These are phyloP conservation scores for Galium porrigens DNA, from an alignment of 305 asterid genomes.

Conservation along the genomic window DNA sequence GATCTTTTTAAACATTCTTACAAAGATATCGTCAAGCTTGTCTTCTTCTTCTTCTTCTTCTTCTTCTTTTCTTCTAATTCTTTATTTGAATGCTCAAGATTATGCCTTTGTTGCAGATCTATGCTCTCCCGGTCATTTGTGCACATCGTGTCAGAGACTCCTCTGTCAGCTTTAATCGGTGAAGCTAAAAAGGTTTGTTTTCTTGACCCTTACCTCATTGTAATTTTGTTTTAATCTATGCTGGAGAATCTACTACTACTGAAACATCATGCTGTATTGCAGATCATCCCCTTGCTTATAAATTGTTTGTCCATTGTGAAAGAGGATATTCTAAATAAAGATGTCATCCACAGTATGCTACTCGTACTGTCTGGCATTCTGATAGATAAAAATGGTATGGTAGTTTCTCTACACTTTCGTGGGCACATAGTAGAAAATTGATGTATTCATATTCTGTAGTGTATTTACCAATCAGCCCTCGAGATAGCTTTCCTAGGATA, in stretches of 20 bases:
- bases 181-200: constrained; percentile 63
- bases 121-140: constrained; percentile 65
- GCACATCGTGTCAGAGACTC: constrained; percentile 62
- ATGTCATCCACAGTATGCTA: constrained; percentile 45
- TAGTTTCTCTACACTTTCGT: background rate
- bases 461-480: background rate
- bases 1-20: background rate
- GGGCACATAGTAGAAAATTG: background rate
- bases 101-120: constrained; percentile 30
- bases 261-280: constrained; percentile 23
- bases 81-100: constrained; percentile 4
- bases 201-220: background rate
- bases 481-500: background rate
- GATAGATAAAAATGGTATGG: constrained; percentile 62
- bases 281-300: constrained; percentile 63
- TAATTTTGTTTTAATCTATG: background rate
- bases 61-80: background rate
- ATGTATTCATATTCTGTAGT: background rate
- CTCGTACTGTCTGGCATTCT: constrained; percentile 66
- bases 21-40: background rate
- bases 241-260: background rate
- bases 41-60: background rate
- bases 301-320: constrained; percentile 52
- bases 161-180: constrained; percentile 49
- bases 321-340: constrained; percentile 40